These are phyloP conservation scores for Ceratonia siliqua DNA, from an alignment of 306 rosid species.

Conservation along the genomic window DNA sequence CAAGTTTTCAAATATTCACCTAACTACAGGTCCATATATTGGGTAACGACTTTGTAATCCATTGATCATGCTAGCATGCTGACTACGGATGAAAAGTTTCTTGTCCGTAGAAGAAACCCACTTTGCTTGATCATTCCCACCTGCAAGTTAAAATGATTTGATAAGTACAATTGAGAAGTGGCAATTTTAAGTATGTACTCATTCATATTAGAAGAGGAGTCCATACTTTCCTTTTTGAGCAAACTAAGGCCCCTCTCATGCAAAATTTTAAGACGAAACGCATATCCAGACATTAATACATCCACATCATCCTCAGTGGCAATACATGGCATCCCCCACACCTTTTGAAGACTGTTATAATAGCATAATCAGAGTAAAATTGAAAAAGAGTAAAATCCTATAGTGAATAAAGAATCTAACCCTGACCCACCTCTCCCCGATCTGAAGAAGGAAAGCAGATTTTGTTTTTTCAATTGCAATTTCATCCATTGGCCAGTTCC, in stretches of 20 bases:
- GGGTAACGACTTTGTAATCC: conserved; percentile 81
- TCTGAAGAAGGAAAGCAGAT: conserved; percentile 86
- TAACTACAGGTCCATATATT: conserved; percentile 77
- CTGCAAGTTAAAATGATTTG: conserved; percentile 49
- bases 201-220: conserved; percentile 27
- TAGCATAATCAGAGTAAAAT: conserved; percentile 34
- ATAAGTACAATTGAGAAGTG: conserved; percentile 31
- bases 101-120: conserved; percentile 63
- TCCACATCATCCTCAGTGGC: conserved; percentile 81
- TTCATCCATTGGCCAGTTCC: conserved; percentile 98
- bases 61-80: conserved; percentile 90
- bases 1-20: conserved; percentile 51
- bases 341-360: conserved; percentile 77
- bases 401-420: conserved; percentile 13
- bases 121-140: conserved; percentile 53
- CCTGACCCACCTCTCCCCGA: conserved; percentile 74
- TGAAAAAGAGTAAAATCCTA: conserved; percentile 30
- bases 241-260: conserved; percentile 92
- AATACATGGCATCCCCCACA: conserved; percentile 71
- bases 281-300: conserved; percentile 82
- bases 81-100: conserved; percentile 66
- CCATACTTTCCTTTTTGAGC: conserved; percentile 66
- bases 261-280: conserved; percentile 85
- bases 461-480: conserved; percentile 83
- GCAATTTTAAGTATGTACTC: conserved; percentile 29